Evolutionary conservation across 139 green algal genomes (phyloP), one percentile per base, ranked within the genome.

Genomic region (Ettlia oleoabundans): DNA sequence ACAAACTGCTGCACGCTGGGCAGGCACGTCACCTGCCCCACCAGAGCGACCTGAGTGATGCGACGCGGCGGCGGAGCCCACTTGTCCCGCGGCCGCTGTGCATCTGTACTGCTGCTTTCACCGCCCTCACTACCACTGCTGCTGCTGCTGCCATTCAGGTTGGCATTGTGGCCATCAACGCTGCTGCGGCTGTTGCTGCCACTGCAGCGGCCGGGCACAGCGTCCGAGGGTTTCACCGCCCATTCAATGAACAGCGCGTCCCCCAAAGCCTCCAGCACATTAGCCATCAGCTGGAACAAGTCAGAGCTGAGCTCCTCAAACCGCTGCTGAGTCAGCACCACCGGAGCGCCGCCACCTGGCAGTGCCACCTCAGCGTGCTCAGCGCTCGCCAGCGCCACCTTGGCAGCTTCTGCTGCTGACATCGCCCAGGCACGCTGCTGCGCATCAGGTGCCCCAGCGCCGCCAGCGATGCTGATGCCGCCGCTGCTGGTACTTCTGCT

Each of bases 11-110:
- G 83, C 37, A 96, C 82, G 15, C 84, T 80, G 0, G 90, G 91
- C 83, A 95, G 89, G 35, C 88, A 80, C 2, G 93, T 95, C 3
- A 88, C 85, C 9, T 90, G 93, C 6, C 93, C 93, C 35, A 96
- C 93, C 28, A 96, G 84, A 76, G 94, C 84, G 35, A 94, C 84
- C n/a, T 88, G 89, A 3, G 83, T 92, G 64, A 94, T 82, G 38
- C 80, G 80, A 1, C 93, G 86, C 0, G 93, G 92, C 22, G 89
- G 89, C 1, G 92, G 83, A 3, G 89, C 89, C 66, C 88, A 94
- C 42, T 62, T 9, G 70, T 76, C 47, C 24, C 37, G 47, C 80
- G 52, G 42, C 41, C 65, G 22, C 53, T 67, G 76, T 63, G 28
- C 58, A 63, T 42, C 61, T 55, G 3, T 19, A 22, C 35, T 37